A percentile compares a stretch with the other conserved stretches of the same genome.
phyloP scores from a whole-genome alignment of 2,329 filamentous ascomycete species.

The Penicillium sp. region DNA sequence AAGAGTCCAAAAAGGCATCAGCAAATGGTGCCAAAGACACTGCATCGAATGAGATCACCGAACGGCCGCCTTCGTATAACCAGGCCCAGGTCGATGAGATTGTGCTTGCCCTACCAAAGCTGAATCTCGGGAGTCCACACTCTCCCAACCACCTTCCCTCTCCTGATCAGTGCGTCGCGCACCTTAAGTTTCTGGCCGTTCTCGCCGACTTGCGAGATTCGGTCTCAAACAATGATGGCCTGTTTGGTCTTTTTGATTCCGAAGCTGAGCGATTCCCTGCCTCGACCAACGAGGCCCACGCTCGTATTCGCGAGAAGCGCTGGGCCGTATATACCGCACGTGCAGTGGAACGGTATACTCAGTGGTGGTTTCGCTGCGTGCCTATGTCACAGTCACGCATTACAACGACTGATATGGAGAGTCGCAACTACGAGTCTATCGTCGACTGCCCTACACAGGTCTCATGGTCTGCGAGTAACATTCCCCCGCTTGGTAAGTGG shows the following conservation, averaged over 20 bases:
- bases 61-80: conserved; percentile 27
- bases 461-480: conserved; percentile 12
- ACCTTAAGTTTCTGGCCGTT: conserved; percentile 66
- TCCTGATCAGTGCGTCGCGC: conserved; percentile 60
- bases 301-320: conserved; percentile 60
- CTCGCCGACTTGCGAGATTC: conserved; percentile 63
- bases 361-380: conserved; percentile 49
- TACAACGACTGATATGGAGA: conserved; percentile 11
- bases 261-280: conserved; percentile 36
- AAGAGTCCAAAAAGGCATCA: conserved; percentile 9
- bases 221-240: conserved; percentile 60
- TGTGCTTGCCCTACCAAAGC: conserved; percentile 19
- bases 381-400: conserved; percentile 12
- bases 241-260: conserved; percentile 59
- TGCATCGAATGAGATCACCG: neutral
- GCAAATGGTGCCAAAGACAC: neutral
- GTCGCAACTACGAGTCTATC: conserved; percentile 10
- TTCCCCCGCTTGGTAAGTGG: conserved; percentile 21
- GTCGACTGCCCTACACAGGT: conserved; percentile 7
- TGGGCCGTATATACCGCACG: conserved; percentile 65
- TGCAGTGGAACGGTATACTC: conserved; percentile 61
- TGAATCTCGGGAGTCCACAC: conserved; percentile 19
- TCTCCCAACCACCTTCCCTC: conserved; percentile 24
- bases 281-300: conserved; percentile 42
- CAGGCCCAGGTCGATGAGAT: conserved; percentile 12